Evolutionary conservation across 306 rosid genomes (phyloP).

Genomic region (Begonia fuchsioides): DNA sequence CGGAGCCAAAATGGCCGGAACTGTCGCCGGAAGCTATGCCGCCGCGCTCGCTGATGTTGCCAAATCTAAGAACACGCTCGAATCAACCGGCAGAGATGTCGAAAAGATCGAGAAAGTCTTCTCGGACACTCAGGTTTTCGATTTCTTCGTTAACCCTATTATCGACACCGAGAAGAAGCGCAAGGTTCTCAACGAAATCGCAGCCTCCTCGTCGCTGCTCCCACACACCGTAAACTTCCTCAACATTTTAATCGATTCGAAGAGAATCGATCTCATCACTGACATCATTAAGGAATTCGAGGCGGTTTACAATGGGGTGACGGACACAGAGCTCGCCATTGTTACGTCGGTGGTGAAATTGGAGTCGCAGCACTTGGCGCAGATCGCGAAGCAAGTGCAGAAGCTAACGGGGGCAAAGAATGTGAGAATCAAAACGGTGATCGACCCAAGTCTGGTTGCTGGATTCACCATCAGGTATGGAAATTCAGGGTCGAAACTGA

Average conservation of each 20-base stretch:
- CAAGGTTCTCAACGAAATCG: conserved; percentile 40
- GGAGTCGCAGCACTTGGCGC: conserved; percentile 81
- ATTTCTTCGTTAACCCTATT: too few relatives aligned
- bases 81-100: too few relatives aligned
- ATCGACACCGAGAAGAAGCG: too few relatives aligned
- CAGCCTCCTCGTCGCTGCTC: conserved; percentile 20
- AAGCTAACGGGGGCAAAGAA: conserved; percentile 72
- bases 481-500: conserved; percentile 53
- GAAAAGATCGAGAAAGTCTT: too few relatives aligned
- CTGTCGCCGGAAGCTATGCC: conserved; percentile 68
- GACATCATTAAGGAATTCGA: conserved; percentile 65
- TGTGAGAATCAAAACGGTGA: conserved; percentile 59
- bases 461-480: too few relatives aligned
- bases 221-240: conserved; percentile 49
- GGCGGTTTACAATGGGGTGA: conserved; percentile 39
- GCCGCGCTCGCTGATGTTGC: conserved; percentile 60
- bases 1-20: conserved; percentile 38
- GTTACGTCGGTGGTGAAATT: conserved; percentile 84
- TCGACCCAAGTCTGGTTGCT: conserved; percentile 65
- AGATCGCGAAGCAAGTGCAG: conserved; percentile 95
- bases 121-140: too few relatives aligned
- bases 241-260: too few relatives aligned
- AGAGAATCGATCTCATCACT: conserved; percentile 39
- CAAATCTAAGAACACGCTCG: too few relatives aligned
- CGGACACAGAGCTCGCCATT: too few relatives aligned